Evolutionary conservation across 2,329 filamentous ascomycete species (phyloP).

Genomic region (Aureobasidium uvarum): DNA sequence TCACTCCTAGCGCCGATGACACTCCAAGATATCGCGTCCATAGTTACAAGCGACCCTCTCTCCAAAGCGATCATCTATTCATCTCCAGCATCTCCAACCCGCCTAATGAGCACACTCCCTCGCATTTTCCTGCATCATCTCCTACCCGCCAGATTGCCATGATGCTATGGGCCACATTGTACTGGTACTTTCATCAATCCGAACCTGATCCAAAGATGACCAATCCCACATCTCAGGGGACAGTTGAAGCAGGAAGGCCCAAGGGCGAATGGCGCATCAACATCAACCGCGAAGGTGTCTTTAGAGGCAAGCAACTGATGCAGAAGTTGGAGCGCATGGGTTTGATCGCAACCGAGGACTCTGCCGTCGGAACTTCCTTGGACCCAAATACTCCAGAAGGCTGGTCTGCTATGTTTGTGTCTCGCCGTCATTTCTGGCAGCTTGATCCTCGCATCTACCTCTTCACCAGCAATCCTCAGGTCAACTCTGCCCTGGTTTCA

Average conservation of each 20-base stretch:
- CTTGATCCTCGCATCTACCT: slow-evolving; percentile 82
- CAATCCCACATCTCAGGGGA: slow-evolving; percentile 62
- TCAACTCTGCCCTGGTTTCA: slow-evolving; percentile 45
- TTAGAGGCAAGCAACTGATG: slow-evolving; percentile 77
- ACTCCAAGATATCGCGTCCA: slow-evolving; percentile 50
- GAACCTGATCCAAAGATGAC: slow-evolving; percentile 65
- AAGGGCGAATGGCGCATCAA: slow-evolving; percentile 83
- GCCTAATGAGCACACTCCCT: slow-evolving; percentile 72
- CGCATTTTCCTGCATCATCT: slow-evolving; percentile 74
- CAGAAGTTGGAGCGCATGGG: slow-evolving; percentile 95
- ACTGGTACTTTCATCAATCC: slow-evolving; percentile 95
- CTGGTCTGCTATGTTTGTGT: slow-evolving; percentile 81
- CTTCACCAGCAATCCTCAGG: slow-evolving; percentile 65
- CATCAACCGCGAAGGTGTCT: slow-evolving; percentile 82
- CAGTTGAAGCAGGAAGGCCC: slow-evolving; percentile 66
- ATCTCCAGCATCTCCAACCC: slow-evolving; percentile 90
- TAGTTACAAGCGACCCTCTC: slow-evolving; percentile 70
- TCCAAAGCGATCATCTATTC: slow-evolving; percentile 78
- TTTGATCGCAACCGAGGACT: slow-evolving; percentile 72
- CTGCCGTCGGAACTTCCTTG: slow-evolving; percentile 61
- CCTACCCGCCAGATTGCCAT: slow-evolving; percentile 88
- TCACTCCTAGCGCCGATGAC: slow-evolving; percentile 28
- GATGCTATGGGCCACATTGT: slow-evolving; percentile 93
- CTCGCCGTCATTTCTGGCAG: slow-evolving; percentile 85
- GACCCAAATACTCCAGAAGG: slow-evolving; percentile 60